These are phyloP conservation scores for Trichocladium antarcticum DNA, from an alignment of 495 filamentous ascomycete species.

Conservation along the genomic window DNA sequence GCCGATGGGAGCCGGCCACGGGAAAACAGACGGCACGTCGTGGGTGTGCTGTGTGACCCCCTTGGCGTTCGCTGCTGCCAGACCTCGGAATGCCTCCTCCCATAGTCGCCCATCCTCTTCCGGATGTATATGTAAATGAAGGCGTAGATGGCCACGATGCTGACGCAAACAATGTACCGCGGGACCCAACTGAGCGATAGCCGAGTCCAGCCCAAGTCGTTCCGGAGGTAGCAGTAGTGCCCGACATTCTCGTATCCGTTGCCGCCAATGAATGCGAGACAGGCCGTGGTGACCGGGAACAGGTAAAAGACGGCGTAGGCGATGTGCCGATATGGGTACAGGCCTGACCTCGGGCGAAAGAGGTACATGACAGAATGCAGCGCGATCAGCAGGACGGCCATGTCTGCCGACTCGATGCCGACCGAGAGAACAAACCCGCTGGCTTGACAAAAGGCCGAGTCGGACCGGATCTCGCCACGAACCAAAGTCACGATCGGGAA, in stretches of 20 bases:
- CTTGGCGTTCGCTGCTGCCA: conserved; percentile 5
- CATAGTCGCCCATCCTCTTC: conserved; percentile 23
- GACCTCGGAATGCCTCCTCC: conserved; percentile 18
- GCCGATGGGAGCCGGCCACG: conserved; percentile 33
- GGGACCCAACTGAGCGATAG: conserved; percentile 59
- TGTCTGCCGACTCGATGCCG: conserved; percentile 57
- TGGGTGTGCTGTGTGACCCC: conserved; percentile 2
- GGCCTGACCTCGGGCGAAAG: conserved; percentile 49
- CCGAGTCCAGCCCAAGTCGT: conserved; percentile 52
- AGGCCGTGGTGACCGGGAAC: conserved; percentile 47
- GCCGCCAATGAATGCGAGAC: conserved; percentile 52
- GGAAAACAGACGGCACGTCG: conserved; percentile 30
- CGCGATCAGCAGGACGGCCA: conserved; percentile 58
- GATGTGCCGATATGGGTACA: conserved; percentile 51
- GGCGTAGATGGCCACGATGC: conserved; percentile 50
- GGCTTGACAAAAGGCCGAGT: conserved; percentile 52
- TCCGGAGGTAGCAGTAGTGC: conserved; percentile 56
- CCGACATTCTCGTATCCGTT: conserved; percentile 48
- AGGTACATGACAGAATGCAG: conserved; percentile 60
- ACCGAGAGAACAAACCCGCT: conserved; percentile 54
- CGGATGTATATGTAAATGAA: conserved; percentile 59
- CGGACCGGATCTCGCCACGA: conserved; percentile 35
- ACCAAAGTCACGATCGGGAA: conserved; percentile 46
- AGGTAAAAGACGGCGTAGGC: conserved; percentile 46
- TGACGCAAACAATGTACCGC: conserved; percentile 54